Evolutionary conservation across 1,284 basidiomycete species (phyloP).

Genomic region (Austroboletus novae-zelandiae): DNA sequence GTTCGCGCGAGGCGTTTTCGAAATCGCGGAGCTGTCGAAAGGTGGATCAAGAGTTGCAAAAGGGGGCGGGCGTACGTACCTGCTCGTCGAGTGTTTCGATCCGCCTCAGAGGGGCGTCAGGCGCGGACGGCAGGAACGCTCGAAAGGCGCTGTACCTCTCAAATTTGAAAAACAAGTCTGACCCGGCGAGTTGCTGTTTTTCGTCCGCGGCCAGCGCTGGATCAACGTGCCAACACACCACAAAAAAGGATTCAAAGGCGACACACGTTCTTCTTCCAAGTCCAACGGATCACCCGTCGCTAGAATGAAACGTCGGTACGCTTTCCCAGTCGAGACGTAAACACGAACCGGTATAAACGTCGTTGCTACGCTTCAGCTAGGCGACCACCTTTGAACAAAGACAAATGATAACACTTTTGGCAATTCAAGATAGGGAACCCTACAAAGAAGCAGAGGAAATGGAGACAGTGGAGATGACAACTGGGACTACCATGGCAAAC

Average conservation of each 20-base stretch:
- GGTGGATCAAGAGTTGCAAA: neutral
- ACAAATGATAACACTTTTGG: too few relatives aligned
- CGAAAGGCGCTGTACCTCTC: neutral
- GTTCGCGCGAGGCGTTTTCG: conserved; percentile 34
- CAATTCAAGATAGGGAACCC: too few relatives aligned
- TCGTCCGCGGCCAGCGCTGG: conserved; percentile 25
- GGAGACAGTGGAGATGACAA: too few relatives aligned
- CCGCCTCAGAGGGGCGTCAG: conserved; percentile 15
- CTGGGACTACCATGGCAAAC: too few relatives aligned
- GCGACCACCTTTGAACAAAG: too few relatives aligned
- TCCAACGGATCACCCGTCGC: conserved; percentile 22
- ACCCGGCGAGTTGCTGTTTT: conserved; percentile 22
- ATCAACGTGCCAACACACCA: neutral
- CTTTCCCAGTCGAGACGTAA: too few relatives aligned
- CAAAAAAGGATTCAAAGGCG: neutral
- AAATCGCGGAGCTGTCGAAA: conserved; percentile 25
- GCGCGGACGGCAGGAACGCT: neutral
- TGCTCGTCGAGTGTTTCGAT: conserved; percentile 34
- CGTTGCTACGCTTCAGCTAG: conserved; percentile 17
- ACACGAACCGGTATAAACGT: conserved; percentile 15
- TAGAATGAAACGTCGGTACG: conserved; percentile 5
- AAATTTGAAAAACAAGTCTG: conserved; percentile 25
- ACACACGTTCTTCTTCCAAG: conserved; percentile 21
- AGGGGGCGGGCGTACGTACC: conserved; percentile 13
- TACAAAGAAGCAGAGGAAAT: too few relatives aligned